Evolutionary conservation across 306 rosid genomes (phyloP).

Genomic region (Neltuma alba): DNA sequence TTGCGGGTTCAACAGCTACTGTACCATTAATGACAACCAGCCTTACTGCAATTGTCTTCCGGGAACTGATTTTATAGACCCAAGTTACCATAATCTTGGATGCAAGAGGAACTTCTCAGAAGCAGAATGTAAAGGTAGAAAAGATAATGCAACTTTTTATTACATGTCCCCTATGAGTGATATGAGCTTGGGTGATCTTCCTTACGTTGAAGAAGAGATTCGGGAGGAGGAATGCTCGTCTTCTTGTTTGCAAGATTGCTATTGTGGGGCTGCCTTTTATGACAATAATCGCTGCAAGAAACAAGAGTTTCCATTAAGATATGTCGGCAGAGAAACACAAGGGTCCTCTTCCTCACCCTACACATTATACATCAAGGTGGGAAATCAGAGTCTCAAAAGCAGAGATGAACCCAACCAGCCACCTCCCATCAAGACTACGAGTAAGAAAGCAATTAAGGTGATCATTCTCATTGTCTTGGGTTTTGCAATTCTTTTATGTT

Average conservation of each 20-base stretch:
- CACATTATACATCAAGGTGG: slow-evolving; percentile 33
- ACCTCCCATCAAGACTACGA: slow-evolving; percentile 15
- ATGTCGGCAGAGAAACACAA: not conserved
- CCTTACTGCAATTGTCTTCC: slow-evolving; percentile 33
- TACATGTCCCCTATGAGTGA: too few relatives aligned
- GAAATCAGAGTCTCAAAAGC: not conserved
- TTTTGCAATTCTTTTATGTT: slow-evolving; percentile 22
- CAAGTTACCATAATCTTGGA: too few relatives aligned
- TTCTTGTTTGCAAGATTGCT: too few relatives aligned
- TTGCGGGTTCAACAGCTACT: slow-evolving; percentile 43
- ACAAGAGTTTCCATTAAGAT: not conserved
- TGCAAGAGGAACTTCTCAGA: too few relatives aligned
- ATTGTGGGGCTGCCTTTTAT: too few relatives aligned
- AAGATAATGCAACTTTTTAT: too few relatives aligned
- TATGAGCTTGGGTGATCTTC: too few relatives aligned
- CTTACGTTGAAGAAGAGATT: too few relatives aligned
- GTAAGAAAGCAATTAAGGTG: slow-evolving; percentile 22
- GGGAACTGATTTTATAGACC: too few relatives aligned
- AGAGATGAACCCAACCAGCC: not conserved
- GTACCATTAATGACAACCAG: slow-evolving; percentile 16
- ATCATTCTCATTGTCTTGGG: not conserved
- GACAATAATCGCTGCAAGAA: too few relatives aligned
- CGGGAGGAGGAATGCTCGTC: too few relatives aligned
- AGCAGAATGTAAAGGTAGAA: too few relatives aligned
- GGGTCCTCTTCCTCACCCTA: not conserved